phyloP scores from a whole-genome alignment of 148 eudicot genomes.

The Agrostemma githago region DNA sequence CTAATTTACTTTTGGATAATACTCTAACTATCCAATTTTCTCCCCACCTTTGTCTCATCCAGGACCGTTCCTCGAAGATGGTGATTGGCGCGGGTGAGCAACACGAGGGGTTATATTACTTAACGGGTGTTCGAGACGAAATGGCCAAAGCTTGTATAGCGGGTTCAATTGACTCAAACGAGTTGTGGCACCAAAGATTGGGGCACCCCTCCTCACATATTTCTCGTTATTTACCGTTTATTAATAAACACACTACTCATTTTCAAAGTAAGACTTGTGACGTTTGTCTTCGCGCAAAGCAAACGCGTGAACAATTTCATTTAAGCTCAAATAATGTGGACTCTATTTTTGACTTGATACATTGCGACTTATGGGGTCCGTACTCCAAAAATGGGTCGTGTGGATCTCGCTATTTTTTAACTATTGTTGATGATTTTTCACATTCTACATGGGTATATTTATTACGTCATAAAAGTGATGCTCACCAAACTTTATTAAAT shows the following conservation, averaged over 20 bases:
- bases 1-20: not conserved
- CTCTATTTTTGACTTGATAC: no score
- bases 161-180: not conserved
- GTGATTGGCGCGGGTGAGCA: no score
- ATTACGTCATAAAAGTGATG: not conserved
- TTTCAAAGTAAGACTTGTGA: no score
- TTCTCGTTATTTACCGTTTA: not conserved
- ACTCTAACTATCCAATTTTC: not conserved
- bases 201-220: not conserved
- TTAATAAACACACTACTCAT: no score
- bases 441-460: not conserved
- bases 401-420: conserved; percentile 15
- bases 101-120: not conserved
- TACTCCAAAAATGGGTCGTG: not conserved
- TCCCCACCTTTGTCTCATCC: not conserved
- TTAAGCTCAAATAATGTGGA: no score
- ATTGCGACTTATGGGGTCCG: not conserved
- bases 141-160: not conserved
- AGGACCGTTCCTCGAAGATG: no score
- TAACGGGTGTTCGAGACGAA: not conserved
- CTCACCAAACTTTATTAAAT: not conserved
- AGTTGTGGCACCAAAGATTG: not conserved
- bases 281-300: no score
- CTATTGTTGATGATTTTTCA: conserved; percentile 12
- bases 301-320: no score